Conservation (phyloP, 108 stramenopile species). For the Nitzschia sp. region DNA sequence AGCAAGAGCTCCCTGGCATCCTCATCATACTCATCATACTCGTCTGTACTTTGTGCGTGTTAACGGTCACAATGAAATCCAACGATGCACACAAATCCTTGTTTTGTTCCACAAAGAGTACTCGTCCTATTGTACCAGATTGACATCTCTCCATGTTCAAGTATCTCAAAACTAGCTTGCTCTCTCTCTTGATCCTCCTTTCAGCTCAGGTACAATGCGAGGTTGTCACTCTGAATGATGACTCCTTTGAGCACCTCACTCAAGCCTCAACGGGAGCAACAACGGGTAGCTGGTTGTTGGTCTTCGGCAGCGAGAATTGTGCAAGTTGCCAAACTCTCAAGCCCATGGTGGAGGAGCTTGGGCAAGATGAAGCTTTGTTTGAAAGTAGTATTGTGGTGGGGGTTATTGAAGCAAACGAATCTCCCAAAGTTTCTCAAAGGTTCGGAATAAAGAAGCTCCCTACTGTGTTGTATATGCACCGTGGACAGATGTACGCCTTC, state of each 20-base stretch:
- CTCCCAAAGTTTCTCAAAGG: slow-evolving; percentile 38
- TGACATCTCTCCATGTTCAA: too few species aligned
- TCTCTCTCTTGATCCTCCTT: too few species aligned
- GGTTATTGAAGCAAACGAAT: slow-evolving; percentile 74
- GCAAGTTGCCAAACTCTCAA: slow-evolving; percentile 67
- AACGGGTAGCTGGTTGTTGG: slow-evolving; percentile 68
- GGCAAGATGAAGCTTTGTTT: slow-evolving; percentile 18
- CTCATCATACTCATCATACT: too few species aligned
- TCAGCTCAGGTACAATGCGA: slow-evolving; percentile 1
- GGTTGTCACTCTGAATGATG: slow-evolving; percentile 49
- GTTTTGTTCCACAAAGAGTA: too few species aligned
- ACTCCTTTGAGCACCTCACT: slow-evolving; percentile 64
- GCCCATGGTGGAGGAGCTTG: slow-evolving; percentile 73
- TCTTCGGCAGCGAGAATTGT: slow-evolving; percentile 81
- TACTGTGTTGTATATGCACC: slow-evolving; percentile 59
- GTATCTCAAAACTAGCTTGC: too few species aligned
- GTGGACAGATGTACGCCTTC: slow-evolving; percentile 54
- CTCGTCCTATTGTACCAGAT: too few species aligned
- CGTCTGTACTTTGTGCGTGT: too few species aligned
- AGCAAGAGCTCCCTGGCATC: too few species aligned
- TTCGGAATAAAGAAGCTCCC: slow-evolving; percentile 55
- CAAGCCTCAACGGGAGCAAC: slow-evolving; percentile 67
- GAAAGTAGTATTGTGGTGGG: slow-evolving; percentile 62
- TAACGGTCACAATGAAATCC: too few species aligned
- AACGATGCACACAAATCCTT: too few species aligned